A percentile compares a stretch with the other conserved stretches of the same genome.
Evolutionary conservation across 75 land plant genomes (phyloP).

Genomic region (Isoetes taiwanensis): DNA sequence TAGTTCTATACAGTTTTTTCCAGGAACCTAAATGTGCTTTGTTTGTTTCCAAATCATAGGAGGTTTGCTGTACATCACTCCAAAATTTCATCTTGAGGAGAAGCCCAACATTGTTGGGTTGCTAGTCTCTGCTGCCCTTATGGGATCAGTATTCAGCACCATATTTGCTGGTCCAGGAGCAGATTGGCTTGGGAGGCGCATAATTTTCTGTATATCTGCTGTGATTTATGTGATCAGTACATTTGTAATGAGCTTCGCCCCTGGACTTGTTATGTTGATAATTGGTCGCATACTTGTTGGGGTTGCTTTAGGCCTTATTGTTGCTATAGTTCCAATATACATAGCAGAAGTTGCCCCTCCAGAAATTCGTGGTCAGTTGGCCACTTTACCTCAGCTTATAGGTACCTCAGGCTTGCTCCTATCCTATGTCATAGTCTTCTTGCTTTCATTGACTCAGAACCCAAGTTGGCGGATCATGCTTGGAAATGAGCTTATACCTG

Average conservation of each 20-base stretch:
- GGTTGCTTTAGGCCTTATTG: slow-evolving; percentile 16
- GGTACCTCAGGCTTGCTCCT: slow-evolving; percentile 79
- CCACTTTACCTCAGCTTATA: slow-evolving; percentile 74
- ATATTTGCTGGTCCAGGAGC: neutral
- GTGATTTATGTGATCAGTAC: neutral
- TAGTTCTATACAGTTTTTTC: no score
- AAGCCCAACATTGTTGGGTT: neutral
- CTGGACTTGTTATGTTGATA: slow-evolving; percentile 18
- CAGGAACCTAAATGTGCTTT: no score
- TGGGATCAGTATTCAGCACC: neutral
- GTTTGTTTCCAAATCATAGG: no score
- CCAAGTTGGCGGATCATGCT: slow-evolving; percentile 90
- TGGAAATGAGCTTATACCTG: slow-evolving; percentile 55
- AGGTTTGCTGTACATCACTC: no score
- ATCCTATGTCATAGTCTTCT: slow-evolving; percentile 82
- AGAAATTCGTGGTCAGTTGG: slow-evolving; percentile 43
- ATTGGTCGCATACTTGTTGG: slow-evolving; percentile 21
- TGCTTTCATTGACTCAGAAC: slow-evolving; percentile 44
- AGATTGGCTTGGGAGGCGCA: neutral
- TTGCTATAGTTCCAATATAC: slow-evolving; percentile 23
- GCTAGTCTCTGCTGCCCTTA: neutral
- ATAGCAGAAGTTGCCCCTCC: slow-evolving; percentile 26
- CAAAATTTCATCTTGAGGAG: no score
- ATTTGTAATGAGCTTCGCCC: slow-evolving; percentile 18
- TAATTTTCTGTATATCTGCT: neutral